phyloP scores from a whole-genome alignment of 352 stramenopile genomes.

The Peronospora belbahrii region DNA sequence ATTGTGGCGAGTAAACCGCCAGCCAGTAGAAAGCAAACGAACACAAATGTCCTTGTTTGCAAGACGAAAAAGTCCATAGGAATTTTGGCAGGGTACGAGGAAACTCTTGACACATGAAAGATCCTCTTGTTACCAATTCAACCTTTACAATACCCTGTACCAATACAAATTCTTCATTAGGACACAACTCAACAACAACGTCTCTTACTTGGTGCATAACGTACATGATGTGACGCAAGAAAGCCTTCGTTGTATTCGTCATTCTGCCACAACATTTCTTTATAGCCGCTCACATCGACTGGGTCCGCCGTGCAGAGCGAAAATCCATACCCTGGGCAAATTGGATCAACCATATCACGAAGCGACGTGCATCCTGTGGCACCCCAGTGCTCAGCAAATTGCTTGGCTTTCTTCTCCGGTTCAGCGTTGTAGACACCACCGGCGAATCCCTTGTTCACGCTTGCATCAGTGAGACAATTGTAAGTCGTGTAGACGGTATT shows the following conservation, averaged over 20 bases:
- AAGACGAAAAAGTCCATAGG: conserved; percentile 36
- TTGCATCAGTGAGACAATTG: conserved; percentile 19
- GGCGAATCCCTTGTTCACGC: conserved; percentile 25
- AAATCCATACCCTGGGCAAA: conserved; percentile 24
- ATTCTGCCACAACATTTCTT: conserved; percentile 33
- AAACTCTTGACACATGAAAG: conserved; percentile 36
- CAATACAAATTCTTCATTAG: not conserved
- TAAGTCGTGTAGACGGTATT: conserved; percentile 21
- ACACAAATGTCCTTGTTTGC: conserved; percentile 30
- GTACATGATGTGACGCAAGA: conserved; percentile 32
- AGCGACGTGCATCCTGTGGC: conserved; percentile 28
- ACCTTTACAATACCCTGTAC: conserved; percentile 31
- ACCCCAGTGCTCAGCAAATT: conserved; percentile 25
- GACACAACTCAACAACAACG: no score
- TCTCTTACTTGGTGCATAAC: not conserved
- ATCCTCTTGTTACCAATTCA: conserved; percentile 40
- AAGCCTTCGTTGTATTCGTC: conserved; percentile 36
- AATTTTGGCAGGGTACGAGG: conserved; percentile 33
- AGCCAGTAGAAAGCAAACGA: conserved; percentile 45
- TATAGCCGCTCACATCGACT: conserved; percentile 27
- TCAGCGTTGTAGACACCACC: conserved; percentile 26
- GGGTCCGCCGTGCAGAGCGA: conserved; percentile 18
- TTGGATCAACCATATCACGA: conserved; percentile 29
- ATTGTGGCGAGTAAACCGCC: conserved; percentile 27
- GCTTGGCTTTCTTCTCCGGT: conserved; percentile 25